Percentiles rank a stretch among this genome's conserved stretches.
Conservation (phyloP, 306 rosid species). For the Oxytropis ochrocephala region DNA sequence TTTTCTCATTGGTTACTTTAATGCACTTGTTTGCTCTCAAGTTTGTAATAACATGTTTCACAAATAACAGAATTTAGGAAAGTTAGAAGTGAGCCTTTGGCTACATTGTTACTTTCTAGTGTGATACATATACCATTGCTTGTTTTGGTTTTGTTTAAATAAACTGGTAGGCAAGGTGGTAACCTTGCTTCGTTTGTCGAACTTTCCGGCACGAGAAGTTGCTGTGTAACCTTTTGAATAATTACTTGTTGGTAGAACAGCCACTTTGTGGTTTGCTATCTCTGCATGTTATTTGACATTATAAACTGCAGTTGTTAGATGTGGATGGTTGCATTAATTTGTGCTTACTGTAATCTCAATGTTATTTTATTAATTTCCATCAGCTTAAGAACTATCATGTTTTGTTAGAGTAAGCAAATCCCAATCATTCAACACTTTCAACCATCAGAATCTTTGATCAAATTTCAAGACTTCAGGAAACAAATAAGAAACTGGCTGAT, state of each 20-base stretch:
- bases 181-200: background rate
- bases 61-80: background rate
- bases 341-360: too few species aligned
- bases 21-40: constrained; percentile 7
- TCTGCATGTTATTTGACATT: background rate
- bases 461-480: too few species aligned
- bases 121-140: background rate
- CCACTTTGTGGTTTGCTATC: background rate
- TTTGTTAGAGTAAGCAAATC: too few species aligned
- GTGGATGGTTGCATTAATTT: background rate
- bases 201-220: background rate
- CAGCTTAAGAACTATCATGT: too few species aligned
- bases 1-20: constrained; percentile 71
- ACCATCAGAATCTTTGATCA: too few species aligned
- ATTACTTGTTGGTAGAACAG: background rate
- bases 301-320: background rate
- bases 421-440: too few species aligned
- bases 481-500: too few species aligned
- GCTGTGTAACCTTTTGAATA: background rate
- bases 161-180: background rate
- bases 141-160: constrained; percentile 14
- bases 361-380: too few species aligned
- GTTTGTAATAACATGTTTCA: constrained; percentile 16
- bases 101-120: background rate
- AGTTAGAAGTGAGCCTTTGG: background rate